phyloP scores from a whole-genome alignment of 345 rosid species.

The Citrus maxima region DNA sequence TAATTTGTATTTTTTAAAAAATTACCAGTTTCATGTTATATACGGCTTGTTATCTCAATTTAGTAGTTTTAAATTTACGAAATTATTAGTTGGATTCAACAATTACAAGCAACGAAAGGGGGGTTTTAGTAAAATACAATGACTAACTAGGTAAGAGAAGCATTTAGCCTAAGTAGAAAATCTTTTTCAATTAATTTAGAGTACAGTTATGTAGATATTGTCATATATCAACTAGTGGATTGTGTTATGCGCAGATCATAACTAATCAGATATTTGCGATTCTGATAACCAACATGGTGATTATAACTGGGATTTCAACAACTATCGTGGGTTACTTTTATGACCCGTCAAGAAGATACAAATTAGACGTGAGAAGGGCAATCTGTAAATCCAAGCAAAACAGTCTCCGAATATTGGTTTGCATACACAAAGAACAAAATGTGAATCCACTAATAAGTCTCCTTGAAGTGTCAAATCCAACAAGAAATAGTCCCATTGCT shows the following conservation, averaged over 20 bases:
- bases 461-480: constrained; percentile 30
- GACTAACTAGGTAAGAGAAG: too few species aligned
- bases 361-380: constrained; percentile 23
- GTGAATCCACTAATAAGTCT: constrained; percentile 10
- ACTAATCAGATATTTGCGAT: neutral
- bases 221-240: neutral
- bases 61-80: too few species aligned
- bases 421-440: constrained; percentile 26
- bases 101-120: too few species aligned
- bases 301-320: constrained; percentile 24
- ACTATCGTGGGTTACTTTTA: constrained; percentile 22
- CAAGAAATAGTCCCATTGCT: constrained; percentile 9
- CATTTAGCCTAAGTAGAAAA: too few species aligned
- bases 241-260: neutral
- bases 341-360: constrained; percentile 35
- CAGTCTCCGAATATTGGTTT: constrained; percentile 26
- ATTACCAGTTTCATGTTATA: too few species aligned
- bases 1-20: too few species aligned
- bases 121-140: too few species aligned
- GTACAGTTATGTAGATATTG: neutral
- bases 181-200: too few species aligned
- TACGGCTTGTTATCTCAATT: too few species aligned
- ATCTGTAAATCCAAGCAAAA: constrained; percentile 16
- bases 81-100: too few species aligned
- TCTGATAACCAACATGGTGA: neutral